Evolutionary conservation across 2,329 filamentous ascomycete genomes (phyloP).

Genomic region (Dactylellina haptotyla): DNA sequence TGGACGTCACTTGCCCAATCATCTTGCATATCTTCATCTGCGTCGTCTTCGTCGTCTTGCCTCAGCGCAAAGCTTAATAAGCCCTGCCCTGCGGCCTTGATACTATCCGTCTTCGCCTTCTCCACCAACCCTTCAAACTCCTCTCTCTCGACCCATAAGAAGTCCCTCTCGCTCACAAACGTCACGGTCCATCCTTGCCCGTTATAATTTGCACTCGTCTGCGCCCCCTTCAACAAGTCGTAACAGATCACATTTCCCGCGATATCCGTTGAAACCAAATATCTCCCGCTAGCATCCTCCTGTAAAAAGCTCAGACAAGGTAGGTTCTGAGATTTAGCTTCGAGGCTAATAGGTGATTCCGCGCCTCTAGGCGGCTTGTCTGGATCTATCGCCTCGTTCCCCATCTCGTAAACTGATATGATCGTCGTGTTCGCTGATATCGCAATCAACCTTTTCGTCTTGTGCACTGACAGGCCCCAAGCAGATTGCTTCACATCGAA

Average conservation of each 20-base stretch:
- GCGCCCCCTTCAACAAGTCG: constrained; percentile 54
- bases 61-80: constrained; percentile 27
- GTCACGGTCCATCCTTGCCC: constrained; percentile 43
- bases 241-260: constrained; percentile 58
- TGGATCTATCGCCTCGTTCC: constrained; percentile 57
- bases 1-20: constrained; percentile 50
- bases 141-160: constrained; percentile 38
- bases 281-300: constrained; percentile 57
- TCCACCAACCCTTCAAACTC: constrained; percentile 41
- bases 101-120: constrained; percentile 13
- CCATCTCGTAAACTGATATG: constrained; percentile 71
- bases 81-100: constrained; percentile 14
- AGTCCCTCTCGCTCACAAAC: constrained; percentile 45
- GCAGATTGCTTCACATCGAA: constrained; percentile 81
- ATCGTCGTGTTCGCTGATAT: constrained; percentile 78
- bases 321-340: constrained; percentile 57
- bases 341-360: constrained; percentile 54
- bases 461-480: constrained; percentile 88
- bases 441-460: constrained; percentile 82
- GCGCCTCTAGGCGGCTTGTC: constrained; percentile 43
- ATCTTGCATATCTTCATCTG: constrained; percentile 25
- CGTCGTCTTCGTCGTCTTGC: not conserved
- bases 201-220: constrained; percentile 49
- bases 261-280: constrained; percentile 58
- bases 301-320: constrained; percentile 57